Conservation (phyloP, 2,329 filamentous ascomycete genomes). For the Aspergillus flavus region DNA sequence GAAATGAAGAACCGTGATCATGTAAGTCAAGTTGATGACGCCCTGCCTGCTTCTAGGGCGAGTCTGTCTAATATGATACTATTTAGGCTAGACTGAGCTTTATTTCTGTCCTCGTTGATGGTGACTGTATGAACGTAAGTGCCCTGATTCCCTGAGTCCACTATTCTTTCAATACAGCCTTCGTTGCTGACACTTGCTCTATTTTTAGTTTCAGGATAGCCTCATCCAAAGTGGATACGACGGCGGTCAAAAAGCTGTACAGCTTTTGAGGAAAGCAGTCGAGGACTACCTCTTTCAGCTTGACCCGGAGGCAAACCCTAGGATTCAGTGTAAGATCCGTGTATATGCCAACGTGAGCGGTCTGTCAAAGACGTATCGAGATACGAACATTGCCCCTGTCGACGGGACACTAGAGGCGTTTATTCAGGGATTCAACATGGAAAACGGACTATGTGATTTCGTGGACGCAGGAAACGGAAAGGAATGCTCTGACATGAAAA, state of each 20-base stretch:
- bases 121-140: slow-evolving; percentile 43
- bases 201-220: slow-evolving; percentile 35
- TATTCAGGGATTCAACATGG: slow-evolving; percentile 48
- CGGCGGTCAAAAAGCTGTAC: slow-evolving; percentile 35
- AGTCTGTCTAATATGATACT: background rate
- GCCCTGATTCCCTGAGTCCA: background rate
- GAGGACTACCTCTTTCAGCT: slow-evolving; percentile 26
- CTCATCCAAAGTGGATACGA: slow-evolving; percentile 33
- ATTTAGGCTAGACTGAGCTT: slow-evolving; percentile 25
- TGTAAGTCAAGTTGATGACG: slow-evolving; percentile 3
- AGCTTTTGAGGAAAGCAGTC: slow-evolving; percentile 28
- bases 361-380: slow-evolving; percentile 38
- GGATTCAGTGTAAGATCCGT: slow-evolving; percentile 35
- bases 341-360: slow-evolving; percentile 45
- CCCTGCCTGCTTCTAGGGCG: background rate
- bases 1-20: slow-evolving; percentile 11
- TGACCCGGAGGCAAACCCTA: slow-evolving; percentile 20
- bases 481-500: slow-evolving; percentile 47
- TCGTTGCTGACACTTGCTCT: background rate
- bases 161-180: background rate
- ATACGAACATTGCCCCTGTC: slow-evolving; percentile 28
- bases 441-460: slow-evolving; percentile 40
- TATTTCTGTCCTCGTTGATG: slow-evolving; percentile 42
- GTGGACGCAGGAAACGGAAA: slow-evolving; percentile 48
- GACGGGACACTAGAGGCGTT: slow-evolving; percentile 35